phyloP scores from a whole-genome alignment of 2,329 filamentous ascomycete genomes.

The Aureobasidium melanogenum region DNA sequence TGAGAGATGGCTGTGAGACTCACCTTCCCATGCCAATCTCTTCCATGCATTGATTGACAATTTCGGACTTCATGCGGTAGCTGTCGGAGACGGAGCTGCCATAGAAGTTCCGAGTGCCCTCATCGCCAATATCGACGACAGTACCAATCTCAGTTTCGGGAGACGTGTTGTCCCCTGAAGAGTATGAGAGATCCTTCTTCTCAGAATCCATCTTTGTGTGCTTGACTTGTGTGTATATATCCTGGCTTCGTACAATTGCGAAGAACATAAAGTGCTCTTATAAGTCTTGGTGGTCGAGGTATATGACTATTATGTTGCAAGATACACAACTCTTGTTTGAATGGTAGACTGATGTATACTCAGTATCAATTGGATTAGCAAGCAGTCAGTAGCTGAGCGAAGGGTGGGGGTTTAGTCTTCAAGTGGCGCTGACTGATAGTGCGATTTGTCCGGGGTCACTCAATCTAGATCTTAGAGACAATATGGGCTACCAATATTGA shows the following conservation, averaged over 20 bases:
- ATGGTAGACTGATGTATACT: neutral
- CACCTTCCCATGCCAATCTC: conserved; percentile 77
- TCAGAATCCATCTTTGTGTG: neutral
- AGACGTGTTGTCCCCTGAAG: neutral
- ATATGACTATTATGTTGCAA: too few relatives aligned
- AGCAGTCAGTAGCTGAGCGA: neutral
- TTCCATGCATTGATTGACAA: conserved; percentile 77
- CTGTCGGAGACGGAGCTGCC: neutral
- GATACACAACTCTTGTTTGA: too few relatives aligned
- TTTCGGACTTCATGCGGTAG: conserved; percentile 27
- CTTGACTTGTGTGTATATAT: neutral
- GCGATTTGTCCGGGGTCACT: neutral
- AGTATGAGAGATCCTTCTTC: neutral
- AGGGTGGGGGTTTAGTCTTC: neutral
- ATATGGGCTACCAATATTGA: neutral
- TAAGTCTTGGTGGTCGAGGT: too few relatives aligned
- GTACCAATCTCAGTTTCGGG: neutral
- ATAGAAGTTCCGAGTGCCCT: neutral
- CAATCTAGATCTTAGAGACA: neutral
- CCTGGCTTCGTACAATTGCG: neutral
- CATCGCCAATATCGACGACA: neutral
- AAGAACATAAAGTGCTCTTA: neutral
- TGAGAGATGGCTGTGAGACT: too few relatives aligned
- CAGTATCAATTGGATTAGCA: too few relatives aligned
- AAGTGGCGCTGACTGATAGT: neutral